Conservation (phyloP, 306 rosid genomes). For the Pachyrhizus erosus region DNA sequence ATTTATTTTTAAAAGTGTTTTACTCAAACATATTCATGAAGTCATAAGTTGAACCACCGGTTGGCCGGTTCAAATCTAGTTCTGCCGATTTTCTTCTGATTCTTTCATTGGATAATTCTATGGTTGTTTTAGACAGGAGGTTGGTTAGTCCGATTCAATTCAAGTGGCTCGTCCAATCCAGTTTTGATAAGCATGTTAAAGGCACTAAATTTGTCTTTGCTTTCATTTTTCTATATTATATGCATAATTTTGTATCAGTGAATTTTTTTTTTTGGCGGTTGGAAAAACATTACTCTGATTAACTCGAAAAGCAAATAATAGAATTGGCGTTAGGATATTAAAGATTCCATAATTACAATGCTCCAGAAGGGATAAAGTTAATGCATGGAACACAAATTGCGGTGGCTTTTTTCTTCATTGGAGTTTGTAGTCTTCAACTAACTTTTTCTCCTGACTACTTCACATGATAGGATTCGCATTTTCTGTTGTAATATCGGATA, state of each 20-base stretch:
- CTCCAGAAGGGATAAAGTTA: constrained; percentile 7
- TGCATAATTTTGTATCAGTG: neutral
- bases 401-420: constrained; percentile 8
- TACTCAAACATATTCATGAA: no score
- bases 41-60: neutral
- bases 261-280: neutral
- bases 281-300: neutral
- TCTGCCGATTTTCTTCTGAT: neutral
- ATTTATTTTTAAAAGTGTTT: no score
- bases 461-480: constrained; percentile 4
- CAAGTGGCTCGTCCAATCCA: neutral
- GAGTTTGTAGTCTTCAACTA: constrained; percentile 11
- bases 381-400: constrained; percentile 7
- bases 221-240: neutral
- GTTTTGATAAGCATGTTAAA: neutral
- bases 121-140: neutral
- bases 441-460: constrained; percentile 25
- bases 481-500: neutral
- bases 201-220: neutral
- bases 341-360: neutral
- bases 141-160: neutral
- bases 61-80: neutral
- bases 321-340: neutral
- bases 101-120: neutral
- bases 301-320: neutral